These are phyloP conservation scores for Trifolium pratense DNA, from an alignment of 306 rosid genomes.

Conservation along the genomic window DNA sequence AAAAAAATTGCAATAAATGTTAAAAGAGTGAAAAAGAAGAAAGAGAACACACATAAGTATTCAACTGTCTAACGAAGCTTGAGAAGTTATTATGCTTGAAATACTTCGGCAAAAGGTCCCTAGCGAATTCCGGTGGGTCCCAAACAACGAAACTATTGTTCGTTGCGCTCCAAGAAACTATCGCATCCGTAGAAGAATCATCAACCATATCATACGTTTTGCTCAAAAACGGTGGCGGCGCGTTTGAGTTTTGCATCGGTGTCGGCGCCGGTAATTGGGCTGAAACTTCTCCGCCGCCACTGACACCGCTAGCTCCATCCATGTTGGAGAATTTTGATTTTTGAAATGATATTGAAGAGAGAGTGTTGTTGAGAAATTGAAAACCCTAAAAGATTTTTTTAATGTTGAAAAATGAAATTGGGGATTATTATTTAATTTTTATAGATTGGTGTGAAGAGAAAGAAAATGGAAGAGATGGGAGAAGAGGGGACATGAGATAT, in stretches of 20 bases:
- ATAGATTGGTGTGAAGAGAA: background rate
- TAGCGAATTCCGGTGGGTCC: constrained; percentile 96
- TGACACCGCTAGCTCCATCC: constrained; percentile 55
- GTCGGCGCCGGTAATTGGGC: constrained; percentile 53
- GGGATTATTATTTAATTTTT: background rate
- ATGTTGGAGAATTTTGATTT: constrained; percentile 30
- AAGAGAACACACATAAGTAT: constrained; percentile 74
- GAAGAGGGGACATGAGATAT: background rate
- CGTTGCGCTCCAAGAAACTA: constrained; percentile 90
- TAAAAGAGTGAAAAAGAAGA: background rate
- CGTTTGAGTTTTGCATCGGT: constrained; percentile 64
- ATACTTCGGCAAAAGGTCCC: constrained; percentile 88
- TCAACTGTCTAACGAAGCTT: constrained; percentile 91
- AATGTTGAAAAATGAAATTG: background rate
- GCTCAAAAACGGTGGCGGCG: constrained; percentile 92
- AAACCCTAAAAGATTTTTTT: constrained; percentile 45
- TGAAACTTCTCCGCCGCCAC: constrained; percentile 46
- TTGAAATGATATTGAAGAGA: background rate
- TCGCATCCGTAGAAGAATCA: constrained; percentile 73
- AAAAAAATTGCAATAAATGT: background rate
- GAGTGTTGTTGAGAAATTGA: constrained; percentile 40
- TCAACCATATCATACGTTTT: constrained; percentile 98
- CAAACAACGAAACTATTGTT: constrained; percentile 96
- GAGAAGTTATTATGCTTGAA: constrained; percentile 97
- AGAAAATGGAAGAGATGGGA: background rate